phyloP scores from a whole-genome alignment of 2,329 filamentous ascomycete genomes.

The Phialocephala sp. region DNA sequence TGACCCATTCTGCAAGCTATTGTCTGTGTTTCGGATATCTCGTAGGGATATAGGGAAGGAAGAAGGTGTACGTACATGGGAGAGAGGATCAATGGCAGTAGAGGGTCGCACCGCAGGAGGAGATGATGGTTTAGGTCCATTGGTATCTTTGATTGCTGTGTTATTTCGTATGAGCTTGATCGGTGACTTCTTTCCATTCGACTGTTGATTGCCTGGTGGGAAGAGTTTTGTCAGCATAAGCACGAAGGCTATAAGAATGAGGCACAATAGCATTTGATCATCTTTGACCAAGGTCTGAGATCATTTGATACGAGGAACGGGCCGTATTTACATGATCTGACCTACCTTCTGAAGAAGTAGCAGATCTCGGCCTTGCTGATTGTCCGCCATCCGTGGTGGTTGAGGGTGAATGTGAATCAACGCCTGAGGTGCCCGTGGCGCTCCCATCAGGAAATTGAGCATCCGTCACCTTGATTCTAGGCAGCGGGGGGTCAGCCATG shows the following conservation, averaged over 20 bases:
- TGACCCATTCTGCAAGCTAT: slow-evolving; percentile 11
- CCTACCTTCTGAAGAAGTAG: slow-evolving; percentile 43
- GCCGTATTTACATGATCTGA: slow-evolving; percentile 19
- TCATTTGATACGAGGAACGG: slow-evolving; percentile 3
- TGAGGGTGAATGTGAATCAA: slow-evolving; percentile 40
- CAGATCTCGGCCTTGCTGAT: slow-evolving; percentile 37
- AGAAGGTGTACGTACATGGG: slow-evolving; percentile 58
- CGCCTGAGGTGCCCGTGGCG: slow-evolving; percentile 27
- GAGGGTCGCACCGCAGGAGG: slow-evolving; percentile 27
- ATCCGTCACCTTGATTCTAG: slow-evolving; percentile 42
- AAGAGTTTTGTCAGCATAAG: slow-evolving; percentile 35
- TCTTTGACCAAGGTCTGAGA: slow-evolving; percentile 11
- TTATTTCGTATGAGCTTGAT: slow-evolving; percentile 37
- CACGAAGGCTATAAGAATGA: slow-evolving; percentile 24
- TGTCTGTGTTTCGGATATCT: not conserved
- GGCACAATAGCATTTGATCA: slow-evolving; percentile 32
- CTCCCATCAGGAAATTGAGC: slow-evolving; percentile 33
- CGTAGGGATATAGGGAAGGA: not conserved
- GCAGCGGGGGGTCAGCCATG: slow-evolving; percentile 41
- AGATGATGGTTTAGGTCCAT: slow-evolving; percentile 29
- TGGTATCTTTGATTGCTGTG: slow-evolving; percentile 35
- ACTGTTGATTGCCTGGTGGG: slow-evolving; percentile 34
- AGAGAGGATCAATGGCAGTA: slow-evolving; percentile 68
- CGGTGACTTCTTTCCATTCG: slow-evolving; percentile 38
- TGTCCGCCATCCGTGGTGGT: slow-evolving; percentile 38